Evolutionary conservation across 768 basidiomycete genomes (phyloP).

Genomic region (Lyophyllum atratum): DNA sequence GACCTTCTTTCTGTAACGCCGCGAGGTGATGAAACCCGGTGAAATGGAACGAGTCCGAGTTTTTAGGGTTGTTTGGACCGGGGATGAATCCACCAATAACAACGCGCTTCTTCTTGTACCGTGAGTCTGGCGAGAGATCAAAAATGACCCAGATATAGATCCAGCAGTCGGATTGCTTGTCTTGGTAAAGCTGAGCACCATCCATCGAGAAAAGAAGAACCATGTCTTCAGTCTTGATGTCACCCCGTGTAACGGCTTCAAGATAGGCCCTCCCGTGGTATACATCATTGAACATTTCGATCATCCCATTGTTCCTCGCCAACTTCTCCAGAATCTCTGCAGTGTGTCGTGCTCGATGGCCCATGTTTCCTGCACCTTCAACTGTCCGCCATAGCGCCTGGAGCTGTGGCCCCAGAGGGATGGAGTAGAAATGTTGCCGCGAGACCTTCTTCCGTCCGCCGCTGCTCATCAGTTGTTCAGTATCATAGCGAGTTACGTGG

Average conservation of each 20-base stretch:
- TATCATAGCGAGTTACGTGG: not conserved
- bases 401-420: not conserved
- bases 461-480: too few species aligned
- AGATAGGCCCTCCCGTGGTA: not conserved
- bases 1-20: slow-evolving; percentile 16
- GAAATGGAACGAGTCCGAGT: slow-evolving; percentile 2
- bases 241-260: not conserved
- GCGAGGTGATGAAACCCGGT: slow-evolving; percentile 1
- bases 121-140: slow-evolving; percentile 24
- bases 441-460: not conserved
- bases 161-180: slow-evolving; percentile 35
- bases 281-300: slow-evolving; percentile 1
- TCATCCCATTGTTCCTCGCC: not conserved
- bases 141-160: slow-evolving; percentile 34
- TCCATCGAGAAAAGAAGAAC: slow-evolving; percentile 30
- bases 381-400: not conserved
- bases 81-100: slow-evolving; percentile 7
- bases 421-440: not conserved
- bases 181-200: slow-evolving; percentile 33
- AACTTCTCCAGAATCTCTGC: not conserved
- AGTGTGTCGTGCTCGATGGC: not conserved
- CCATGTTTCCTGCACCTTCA: not conserved
- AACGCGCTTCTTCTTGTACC: slow-evolving; percentile 23
- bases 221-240: slow-evolving; percentile 24
- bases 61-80: slow-evolving; percentile 7